Evolutionary conservation across 139 green algal genomes (phyloP).

Genomic region (Chlamydomonas sp.): DNA sequence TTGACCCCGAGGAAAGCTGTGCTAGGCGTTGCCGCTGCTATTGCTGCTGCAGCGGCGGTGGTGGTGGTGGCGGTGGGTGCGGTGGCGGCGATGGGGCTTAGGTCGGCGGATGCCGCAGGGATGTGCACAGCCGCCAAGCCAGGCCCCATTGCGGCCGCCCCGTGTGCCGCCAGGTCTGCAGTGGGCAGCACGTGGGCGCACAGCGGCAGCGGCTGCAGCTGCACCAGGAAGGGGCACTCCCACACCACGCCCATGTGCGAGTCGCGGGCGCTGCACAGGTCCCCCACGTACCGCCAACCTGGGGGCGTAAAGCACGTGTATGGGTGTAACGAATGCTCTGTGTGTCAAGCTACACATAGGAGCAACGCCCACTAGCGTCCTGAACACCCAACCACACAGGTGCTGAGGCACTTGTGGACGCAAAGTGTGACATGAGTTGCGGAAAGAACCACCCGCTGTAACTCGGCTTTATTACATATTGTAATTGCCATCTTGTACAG

Average conservation of each 20-base stretch:
- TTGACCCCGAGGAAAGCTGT: too few species aligned
- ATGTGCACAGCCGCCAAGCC: background rate
- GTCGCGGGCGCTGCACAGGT: slow-evolving; percentile 44
- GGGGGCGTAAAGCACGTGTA: background rate
- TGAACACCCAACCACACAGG: too few species aligned
- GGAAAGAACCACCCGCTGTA: too few species aligned
- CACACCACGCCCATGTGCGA: slow-evolving; percentile 50
- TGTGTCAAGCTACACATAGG: background rate
- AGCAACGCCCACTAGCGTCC: background rate
- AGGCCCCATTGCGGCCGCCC: background rate
- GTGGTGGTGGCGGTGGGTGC: too few species aligned
- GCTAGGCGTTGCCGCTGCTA: too few species aligned
- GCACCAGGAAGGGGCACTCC: slow-evolving; percentile 65
- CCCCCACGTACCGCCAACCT: slow-evolving; percentile 57
- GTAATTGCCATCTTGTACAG: too few species aligned
- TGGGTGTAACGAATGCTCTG: background rate
- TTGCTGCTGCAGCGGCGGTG: too few species aligned
- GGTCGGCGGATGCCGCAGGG: too few species aligned
- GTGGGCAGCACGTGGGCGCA: slow-evolving; percentile 30
- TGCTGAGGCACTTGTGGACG: too few species aligned
- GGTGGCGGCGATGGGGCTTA: too few species aligned
- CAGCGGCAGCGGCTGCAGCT: slow-evolving; percentile 47
- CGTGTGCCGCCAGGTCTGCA: slow-evolving; percentile 4
- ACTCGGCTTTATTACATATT: too few species aligned
- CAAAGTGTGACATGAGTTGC: too few species aligned